Conservation (phyloP, 768 basidiomycete genomes). For the Phanerodontia chrysosporium region DNA sequence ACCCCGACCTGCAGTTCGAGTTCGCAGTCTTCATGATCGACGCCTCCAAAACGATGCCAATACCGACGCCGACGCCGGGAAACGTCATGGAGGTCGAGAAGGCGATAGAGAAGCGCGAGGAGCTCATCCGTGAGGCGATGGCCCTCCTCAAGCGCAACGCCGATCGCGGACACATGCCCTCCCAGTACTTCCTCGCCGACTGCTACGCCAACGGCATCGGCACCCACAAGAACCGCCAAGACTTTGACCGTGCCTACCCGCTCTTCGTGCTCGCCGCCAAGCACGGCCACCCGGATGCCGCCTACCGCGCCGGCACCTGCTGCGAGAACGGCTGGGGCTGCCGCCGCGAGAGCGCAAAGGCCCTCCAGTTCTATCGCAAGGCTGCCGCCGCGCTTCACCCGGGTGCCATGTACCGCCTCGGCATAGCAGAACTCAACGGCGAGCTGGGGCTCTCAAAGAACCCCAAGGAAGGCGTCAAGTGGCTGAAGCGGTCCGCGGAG, state of each 20-base stretch:
- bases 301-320: slow-evolving; percentile 94
- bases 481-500: slow-evolving; percentile 96
- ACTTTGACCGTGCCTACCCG: slow-evolving; percentile 96
- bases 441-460: slow-evolving; percentile 82
- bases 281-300: slow-evolving; percentile 93
- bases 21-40: slow-evolving; percentile 99
- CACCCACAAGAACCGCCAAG: slow-evolving; percentile 83
- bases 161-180: slow-evolving; percentile 88
- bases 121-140: slow-evolving; percentile 85
- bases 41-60: slow-evolving; percentile 85
- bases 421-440: slow-evolving; percentile 93
- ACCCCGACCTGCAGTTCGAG: slow-evolving; percentile 96
- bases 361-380: slow-evolving; percentile 90
- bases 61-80: slow-evolving; percentile 62
- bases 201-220: slow-evolving; percentile 99
- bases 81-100: slow-evolving; percentile 81
- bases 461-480: slow-evolving; percentile 96
- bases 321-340: slow-evolving; percentile 99
- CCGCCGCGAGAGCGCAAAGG: slow-evolving; percentile 86
- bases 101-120: slow-evolving; percentile 78
- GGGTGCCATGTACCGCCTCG: slow-evolving; percentile 94
- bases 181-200: slow-evolving; percentile 97
- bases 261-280: slow-evolving; percentile 95
- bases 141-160: slow-evolving; percentile 85
- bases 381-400: slow-evolving; percentile 89